Percentiles rank a stretch among this genome's conserved stretches.
Conservation (phyloP, 2,329 filamentous ascomycete species). For the Tolypocladium ophioglossoides region DNA sequence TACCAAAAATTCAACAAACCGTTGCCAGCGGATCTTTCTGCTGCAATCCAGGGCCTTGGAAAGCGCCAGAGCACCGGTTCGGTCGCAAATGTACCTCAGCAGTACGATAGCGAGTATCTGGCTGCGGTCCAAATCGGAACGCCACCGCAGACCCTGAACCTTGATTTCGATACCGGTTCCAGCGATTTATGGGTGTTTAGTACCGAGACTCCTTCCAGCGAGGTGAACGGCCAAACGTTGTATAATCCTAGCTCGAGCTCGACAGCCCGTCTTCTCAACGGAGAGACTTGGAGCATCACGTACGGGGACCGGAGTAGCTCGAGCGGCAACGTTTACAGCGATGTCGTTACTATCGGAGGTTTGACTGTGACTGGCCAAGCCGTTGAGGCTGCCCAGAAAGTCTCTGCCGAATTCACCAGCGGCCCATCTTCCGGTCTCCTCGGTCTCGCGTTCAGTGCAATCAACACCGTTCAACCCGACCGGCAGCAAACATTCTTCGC, state of each 20-base stretch:
- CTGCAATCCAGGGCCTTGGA: not conserved
- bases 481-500: constrained; percentile 33
- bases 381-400: constrained; percentile 30
- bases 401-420: constrained; percentile 28
- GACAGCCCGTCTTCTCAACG: constrained; percentile 23
- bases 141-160: constrained; percentile 8
- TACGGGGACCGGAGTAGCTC: constrained; percentile 34
- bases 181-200: constrained; percentile 26
- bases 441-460: constrained; percentile 29
- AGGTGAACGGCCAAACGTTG: constrained; percentile 27
- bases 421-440: constrained; percentile 32
- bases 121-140: constrained; percentile 9
- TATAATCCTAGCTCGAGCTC: constrained; percentile 28
- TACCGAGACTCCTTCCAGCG: constrained; percentile 25
- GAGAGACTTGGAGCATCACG: constrained; percentile 29
- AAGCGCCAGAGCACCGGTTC: constrained; percentile 4
- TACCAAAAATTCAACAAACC: not conserved
- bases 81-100: constrained; percentile 2
- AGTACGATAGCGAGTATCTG: constrained; percentile 6
- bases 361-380: constrained; percentile 29
- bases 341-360: constrained; percentile 30
- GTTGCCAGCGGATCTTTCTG: not conserved
- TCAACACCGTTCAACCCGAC: constrained; percentile 30
- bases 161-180: constrained; percentile 14
- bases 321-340: constrained; percentile 31